A percentile compares a stretch with the other conserved stretches of the same genome.
Evolutionary conservation across 2,329 filamentous ascomycete species (phyloP).

Genomic region (Chrysoporthe austroafricana): DNA sequence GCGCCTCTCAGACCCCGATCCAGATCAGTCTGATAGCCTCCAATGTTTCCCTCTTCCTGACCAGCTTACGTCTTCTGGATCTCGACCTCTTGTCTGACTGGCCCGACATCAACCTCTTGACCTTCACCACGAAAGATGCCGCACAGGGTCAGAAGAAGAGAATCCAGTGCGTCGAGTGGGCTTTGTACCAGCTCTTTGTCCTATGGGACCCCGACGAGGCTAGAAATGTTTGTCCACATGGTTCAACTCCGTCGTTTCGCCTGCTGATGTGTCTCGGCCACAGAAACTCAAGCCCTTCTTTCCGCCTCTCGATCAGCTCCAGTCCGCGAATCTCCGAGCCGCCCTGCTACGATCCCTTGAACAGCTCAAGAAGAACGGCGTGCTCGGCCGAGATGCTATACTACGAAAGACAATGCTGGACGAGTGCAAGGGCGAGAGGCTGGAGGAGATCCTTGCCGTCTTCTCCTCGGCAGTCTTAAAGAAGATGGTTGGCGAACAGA

Average conservation of each 20-base stretch:
- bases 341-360: conserved; percentile 82
- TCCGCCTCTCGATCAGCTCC: conserved; percentile 84
- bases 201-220: conserved; percentile 82
- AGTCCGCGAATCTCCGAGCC: conserved; percentile 87
- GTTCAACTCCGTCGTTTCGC: background rate
- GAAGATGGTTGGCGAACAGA: conserved; percentile 57
- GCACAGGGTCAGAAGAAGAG: conserved; percentile 79
- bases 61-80: conserved; percentile 81
- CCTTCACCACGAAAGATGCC: conserved; percentile 69
- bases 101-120: conserved; percentile 72
- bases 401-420: conserved; percentile 95
- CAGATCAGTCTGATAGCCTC: conserved; percentile 42
- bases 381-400: conserved; percentile 77
- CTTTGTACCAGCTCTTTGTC: conserved; percentile 82
- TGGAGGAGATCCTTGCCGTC: conserved; percentile 81
- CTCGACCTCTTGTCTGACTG: conserved; percentile 78
- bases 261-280: conserved; percentile 11
- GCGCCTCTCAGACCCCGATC: conserved; percentile 2
- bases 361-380: conserved; percentile 84
- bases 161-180: conserved; percentile 85
- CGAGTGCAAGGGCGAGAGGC: conserved; percentile 88
- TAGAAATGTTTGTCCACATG: conserved; percentile 60
- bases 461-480: conserved; percentile 86
- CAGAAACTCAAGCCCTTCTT: conserved; percentile 91
- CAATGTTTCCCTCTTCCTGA: conserved; percentile 71